These are phyloP conservation scores for Populus ilicifolia DNA, from an alignment of 345 rosid species.

Conservation along the genomic window DNA sequence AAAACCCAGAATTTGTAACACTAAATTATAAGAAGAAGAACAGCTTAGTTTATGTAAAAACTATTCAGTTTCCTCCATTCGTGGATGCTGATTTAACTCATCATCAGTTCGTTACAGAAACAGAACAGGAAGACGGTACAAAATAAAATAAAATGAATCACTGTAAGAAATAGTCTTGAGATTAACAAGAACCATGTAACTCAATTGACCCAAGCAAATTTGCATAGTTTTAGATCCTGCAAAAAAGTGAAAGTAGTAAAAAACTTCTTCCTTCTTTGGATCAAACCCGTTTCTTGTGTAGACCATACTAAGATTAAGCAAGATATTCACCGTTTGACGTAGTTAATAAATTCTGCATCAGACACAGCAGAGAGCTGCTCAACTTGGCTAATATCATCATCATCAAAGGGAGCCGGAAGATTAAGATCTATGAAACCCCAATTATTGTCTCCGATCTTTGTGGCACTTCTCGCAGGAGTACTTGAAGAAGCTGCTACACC, in stretches of 20 bases:
- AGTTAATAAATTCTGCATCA: conserved; percentile 52
- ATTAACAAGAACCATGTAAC: conserved; percentile 19
- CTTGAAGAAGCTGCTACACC: conserved; percentile 28
- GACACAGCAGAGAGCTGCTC: conserved; percentile 65
- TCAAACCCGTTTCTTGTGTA: conserved; percentile 20
- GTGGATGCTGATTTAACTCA: conserved; percentile 6
- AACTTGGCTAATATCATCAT: conserved; percentile 52
- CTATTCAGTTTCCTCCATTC: conserved; percentile 2
- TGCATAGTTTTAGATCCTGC: conserved; percentile 45
- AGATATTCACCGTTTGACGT: conserved; percentile 27
- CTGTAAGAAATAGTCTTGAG: conserved; percentile 39
- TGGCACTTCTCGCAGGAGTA: conserved; percentile 25
- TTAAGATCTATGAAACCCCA: conserved; percentile 70
- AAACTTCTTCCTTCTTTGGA: conserved; percentile 39
- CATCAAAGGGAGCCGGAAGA: conserved; percentile 81
- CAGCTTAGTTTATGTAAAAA: neutral
- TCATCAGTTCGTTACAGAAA: conserved; percentile 35
- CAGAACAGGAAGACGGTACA: conserved; percentile 19
- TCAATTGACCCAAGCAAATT: conserved; percentile 12
- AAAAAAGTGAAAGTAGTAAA: conserved; percentile 30
- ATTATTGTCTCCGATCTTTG: conserved; percentile 26
- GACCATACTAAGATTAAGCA: conserved; percentile 5
- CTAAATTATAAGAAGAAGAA: neutral
- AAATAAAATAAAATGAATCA: conserved; percentile 23
- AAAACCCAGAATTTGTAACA: no score